phyloP scores from a whole-genome alignment of 805 yeast genomes.

The Pichia exigua region DNA sequence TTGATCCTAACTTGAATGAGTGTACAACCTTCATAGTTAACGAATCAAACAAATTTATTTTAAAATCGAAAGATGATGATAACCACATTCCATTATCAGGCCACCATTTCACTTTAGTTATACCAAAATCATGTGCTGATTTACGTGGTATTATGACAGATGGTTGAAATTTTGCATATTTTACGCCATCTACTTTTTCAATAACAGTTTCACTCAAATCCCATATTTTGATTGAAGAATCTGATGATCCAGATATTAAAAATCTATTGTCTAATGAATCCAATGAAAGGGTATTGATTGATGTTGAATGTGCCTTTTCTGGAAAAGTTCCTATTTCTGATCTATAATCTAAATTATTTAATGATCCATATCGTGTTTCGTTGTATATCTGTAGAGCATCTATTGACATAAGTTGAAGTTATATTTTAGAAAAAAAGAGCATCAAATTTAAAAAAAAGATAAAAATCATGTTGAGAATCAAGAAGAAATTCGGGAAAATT shows the following conservation, averaged over 20 bases:
- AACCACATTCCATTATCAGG: constrained; percentile 86
- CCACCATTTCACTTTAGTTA: constrained; percentile 81
- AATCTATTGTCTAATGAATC: constrained; percentile 40
- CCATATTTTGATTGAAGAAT: constrained; percentile 63
- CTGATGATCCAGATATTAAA: constrained; percentile 67
- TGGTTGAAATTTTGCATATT: constrained; percentile 15
- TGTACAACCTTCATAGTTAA: constrained; percentile 57
- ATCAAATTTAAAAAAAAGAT: neutral
- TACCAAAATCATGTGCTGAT: constrained; percentile 58
- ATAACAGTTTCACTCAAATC: constrained; percentile 33
- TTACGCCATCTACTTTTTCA: constrained; percentile 7
- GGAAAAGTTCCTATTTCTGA: constrained; percentile 32
- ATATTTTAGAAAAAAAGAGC: neutral
- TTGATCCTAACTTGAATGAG: constrained; percentile 50
- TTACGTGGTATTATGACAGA: constrained; percentile 24
- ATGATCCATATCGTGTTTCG: constrained; percentile 19
- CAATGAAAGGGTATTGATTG: constrained; percentile 54
- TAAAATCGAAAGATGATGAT: constrained; percentile 71
- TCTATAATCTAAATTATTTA: constrained; percentile 16
- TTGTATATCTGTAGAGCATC: constrained; percentile 16
- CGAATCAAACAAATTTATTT: constrained; percentile 78
- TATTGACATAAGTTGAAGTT: neutral
- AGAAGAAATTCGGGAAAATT: neutral
- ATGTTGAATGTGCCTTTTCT: constrained; percentile 35
- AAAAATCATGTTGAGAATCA: neutral